A percentile compares a stretch with the other conserved stretches of the same genome.
phyloP scores from a whole-genome alignment of 768 basidiomycete genomes.

The Rhizopogon roseolus region DNA sequence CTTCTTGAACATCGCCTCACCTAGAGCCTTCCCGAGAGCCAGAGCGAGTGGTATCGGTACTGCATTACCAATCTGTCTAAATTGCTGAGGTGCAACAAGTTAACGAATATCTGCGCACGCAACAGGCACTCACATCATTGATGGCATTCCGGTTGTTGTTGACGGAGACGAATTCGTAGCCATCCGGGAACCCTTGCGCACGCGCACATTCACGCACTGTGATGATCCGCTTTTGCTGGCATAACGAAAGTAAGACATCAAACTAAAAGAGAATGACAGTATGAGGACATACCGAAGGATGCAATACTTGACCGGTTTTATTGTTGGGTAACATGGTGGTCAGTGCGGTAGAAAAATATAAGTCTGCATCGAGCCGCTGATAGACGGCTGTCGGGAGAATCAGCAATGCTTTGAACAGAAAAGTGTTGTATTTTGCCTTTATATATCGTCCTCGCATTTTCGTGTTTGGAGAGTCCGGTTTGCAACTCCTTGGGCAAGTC shows the following conservation, averaged over 20 bases:
- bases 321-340: conserved; percentile 49
- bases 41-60: conserved; percentile 68
- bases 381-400: conserved; percentile 37
- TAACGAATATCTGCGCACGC: conserved; percentile 1
- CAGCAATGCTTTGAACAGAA: neutral
- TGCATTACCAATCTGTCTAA: conserved; percentile 76
- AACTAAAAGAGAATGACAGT: neutral
- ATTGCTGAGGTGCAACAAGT: conserved; percentile 42
- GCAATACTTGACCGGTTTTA: conserved; percentile 41
- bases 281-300: conserved; percentile 36
- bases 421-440: conserved; percentile 16
- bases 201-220: conserved; percentile 66
- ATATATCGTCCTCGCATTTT: conserved; percentile 20
- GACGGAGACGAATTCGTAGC: conserved; percentile 54
- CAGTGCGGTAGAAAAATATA: conserved; percentile 60
- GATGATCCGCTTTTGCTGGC: conserved; percentile 67
- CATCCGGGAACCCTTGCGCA: conserved; percentile 75
- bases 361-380: conserved; percentile 48
- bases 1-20: conserved; percentile 38
- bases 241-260: neutral
- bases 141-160: conserved; percentile 32
- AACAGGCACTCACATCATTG: conserved; percentile 44
- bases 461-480: conserved; percentile 29
- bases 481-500: conserved; percentile 40
- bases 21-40: conserved; percentile 49